Conservation (phyloP, 129 eudicot species). For the Ambrosia trifida region DNA sequence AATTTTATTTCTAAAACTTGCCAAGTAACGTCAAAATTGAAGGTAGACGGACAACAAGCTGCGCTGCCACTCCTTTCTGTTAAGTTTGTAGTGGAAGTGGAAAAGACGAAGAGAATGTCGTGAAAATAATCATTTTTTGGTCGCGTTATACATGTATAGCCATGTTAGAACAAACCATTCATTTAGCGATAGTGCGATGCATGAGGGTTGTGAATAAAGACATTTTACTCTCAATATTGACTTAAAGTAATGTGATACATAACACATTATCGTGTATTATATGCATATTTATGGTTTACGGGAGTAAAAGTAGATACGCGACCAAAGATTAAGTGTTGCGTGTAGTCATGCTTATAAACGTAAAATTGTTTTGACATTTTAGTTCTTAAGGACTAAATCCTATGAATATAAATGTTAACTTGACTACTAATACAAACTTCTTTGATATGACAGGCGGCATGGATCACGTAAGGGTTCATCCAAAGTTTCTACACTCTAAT, state of each 20-base stretch:
- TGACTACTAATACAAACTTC: neutral
- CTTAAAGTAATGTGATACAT: neutral
- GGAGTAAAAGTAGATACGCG: neutral
- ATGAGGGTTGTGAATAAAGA: neutral
- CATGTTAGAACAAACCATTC: neutral
- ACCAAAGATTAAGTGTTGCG: neutral
- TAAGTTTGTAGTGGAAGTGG: constrained; percentile 5
- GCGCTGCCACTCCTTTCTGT: too few species aligned
- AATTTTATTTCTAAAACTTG: too few species aligned
- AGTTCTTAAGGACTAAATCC: neutral
- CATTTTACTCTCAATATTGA: neutral
- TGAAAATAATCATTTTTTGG: neutral
- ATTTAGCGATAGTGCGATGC: neutral
- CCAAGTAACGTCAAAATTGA: too few species aligned
- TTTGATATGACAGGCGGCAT: constrained; percentile 63
- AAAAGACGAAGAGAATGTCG: neutral
- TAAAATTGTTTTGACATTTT: neutral
- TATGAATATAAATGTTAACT: neutral
- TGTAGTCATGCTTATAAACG: neutral
- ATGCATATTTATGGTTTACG: neutral
- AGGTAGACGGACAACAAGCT: too few species aligned
- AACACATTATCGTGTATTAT: neutral
- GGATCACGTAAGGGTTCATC: constrained; percentile 98
- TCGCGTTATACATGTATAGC: neutral
- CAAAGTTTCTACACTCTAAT: constrained; percentile 86